Conservation (phyloP, 495 filamentous ascomycete genomes). For the Penicillium odoratum region DNA sequence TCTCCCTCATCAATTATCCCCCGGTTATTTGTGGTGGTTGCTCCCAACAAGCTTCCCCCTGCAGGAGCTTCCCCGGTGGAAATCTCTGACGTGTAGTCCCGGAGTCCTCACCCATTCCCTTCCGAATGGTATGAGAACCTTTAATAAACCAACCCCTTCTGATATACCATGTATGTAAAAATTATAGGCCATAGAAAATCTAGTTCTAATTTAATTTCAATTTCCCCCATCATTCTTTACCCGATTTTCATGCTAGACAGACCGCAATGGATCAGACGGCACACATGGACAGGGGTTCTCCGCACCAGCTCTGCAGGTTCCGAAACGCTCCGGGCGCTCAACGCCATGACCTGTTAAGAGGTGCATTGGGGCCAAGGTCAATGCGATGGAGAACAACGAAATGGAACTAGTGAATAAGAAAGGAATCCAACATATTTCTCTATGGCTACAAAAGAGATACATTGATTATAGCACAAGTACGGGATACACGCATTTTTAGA, state of each 20-base stretch:
- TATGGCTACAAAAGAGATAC: slow-evolving; percentile 52
- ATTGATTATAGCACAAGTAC: slow-evolving; percentile 55
- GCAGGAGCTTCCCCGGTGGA: slow-evolving; percentile 25
- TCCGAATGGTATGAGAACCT: slow-evolving; percentile 9
- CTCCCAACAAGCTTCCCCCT: background rate
- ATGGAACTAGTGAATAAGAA: slow-evolving; percentile 3
- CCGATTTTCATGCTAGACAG: background rate
- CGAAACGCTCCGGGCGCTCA: slow-evolving; percentile 28
- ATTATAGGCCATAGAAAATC: background rate
- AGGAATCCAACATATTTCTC: slow-evolving; percentile 28
- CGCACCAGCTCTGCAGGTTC: slow-evolving; percentile 31
- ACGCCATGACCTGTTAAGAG: background rate
- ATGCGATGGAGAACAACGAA: background rate
- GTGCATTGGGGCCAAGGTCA: slow-evolving; percentile 4
- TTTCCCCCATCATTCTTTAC: background rate
- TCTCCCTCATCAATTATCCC: no score
- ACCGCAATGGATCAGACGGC: background rate
- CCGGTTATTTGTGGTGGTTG: background rate
- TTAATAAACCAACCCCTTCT: background rate
- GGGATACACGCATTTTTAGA: slow-evolving; percentile 48
- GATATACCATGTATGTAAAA: background rate
- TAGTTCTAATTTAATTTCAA: background rate
- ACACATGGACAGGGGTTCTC: slow-evolving; percentile 30
- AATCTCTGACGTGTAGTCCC: slow-evolving; percentile 42
- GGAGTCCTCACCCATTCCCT: slow-evolving; percentile 14